Percentiles rank a stretch among this genome's conserved stretches.
phyloP scores from a whole-genome alignment of 352 stramenopile genomes.

The Phytophthora europaea region DNA sequence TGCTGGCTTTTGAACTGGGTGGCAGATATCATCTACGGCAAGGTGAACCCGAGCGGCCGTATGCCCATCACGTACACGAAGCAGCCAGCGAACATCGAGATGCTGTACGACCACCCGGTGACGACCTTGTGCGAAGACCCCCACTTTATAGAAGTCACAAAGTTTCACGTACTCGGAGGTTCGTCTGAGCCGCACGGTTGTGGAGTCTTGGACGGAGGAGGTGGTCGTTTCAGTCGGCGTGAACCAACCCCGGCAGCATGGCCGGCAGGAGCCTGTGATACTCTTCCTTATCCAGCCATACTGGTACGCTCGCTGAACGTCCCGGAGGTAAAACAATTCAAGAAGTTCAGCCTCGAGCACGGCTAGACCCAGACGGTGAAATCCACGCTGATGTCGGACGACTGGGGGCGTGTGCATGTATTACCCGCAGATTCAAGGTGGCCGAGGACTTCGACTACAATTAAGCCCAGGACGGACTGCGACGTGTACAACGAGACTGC shows the following conservation, averaged over 20 bases:
- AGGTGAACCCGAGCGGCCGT: not conserved
- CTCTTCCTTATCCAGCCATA: not conserved
- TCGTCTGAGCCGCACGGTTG: not conserved
- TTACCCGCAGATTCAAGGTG: conserved; percentile 22
- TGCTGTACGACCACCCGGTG: conserved; percentile 72
- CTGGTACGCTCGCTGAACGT: not conserved
- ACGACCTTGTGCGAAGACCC: conserved; percentile 17
- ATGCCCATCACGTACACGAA: not conserved
- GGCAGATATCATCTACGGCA: not conserved
- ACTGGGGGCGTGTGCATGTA: conserved; percentile 66
- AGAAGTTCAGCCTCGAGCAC: not conserved
- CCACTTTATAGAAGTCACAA: too few species aligned
- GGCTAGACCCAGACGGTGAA: conserved; percentile 13
- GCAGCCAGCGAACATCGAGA: conserved; percentile 8
- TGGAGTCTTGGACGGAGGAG: not conserved
- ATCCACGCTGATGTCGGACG: conserved; percentile 44
- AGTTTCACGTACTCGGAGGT: not conserved
- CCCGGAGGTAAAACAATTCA: not conserved
- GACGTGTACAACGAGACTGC: not conserved
- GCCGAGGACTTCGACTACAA: not conserved
- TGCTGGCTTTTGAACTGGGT: conserved; percentile 70
- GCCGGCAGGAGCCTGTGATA: not conserved
- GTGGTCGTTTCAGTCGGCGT: not conserved
- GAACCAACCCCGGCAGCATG: not conserved
- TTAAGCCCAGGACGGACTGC: not conserved